Evolutionary conservation across 2,329 filamentous ascomycete genomes (phyloP).

Genomic region (Fusarium buharicum): DNA sequence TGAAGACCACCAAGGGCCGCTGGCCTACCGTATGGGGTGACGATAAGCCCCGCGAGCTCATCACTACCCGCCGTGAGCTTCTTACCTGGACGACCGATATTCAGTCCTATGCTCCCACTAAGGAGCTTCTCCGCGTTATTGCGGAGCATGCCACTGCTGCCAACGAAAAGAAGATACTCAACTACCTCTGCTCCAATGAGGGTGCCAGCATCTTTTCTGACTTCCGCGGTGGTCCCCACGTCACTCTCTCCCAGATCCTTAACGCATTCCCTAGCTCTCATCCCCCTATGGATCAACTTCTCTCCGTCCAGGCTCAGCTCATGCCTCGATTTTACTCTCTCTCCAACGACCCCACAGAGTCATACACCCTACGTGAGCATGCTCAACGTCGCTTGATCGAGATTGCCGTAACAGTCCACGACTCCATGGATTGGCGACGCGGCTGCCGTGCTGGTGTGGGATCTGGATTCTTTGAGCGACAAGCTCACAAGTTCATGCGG

Average conservation of each 20-base stretch:
- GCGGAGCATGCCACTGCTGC: conserved; percentile 84
- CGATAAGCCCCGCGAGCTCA: conserved; percentile 82
- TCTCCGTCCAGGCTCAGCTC: conserved; percentile 83
- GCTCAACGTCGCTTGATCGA: conserved; percentile 85
- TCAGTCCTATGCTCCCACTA: conserved; percentile 91
- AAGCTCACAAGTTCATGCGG: conserved; percentile 77
- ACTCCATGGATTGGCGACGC: conserved; percentile 80
- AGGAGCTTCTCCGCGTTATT: conserved; percentile 83
- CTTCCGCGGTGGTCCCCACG: conserved; percentile 86
- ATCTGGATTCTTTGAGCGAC: conserved; percentile 91
- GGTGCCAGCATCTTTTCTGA: conserved; percentile 95
- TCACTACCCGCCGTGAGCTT: conserved; percentile 90
- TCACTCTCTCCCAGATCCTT: conserved; percentile 86
- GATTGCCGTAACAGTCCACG: conserved; percentile 96
- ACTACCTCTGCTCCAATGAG: conserved; percentile 87
- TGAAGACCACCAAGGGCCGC: conserved; percentile 82
- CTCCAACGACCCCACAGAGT: conserved; percentile 91
- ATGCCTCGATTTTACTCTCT: conserved; percentile 99
- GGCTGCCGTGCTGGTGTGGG: conserved; percentile 83
- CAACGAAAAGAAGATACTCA: conserved; percentile 88
- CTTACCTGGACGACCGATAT: conserved; percentile 96
- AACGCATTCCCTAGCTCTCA: conserved; percentile 91
- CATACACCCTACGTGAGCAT: conserved; percentile 72
- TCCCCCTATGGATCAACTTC: conserved; percentile 83
- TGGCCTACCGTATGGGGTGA: conserved; percentile 99